These are phyloP conservation scores for Aspergillus carbonarius DNA, from an alignment of 2,329 filamentous ascomycete genomes.

Conservation along the genomic window DNA sequence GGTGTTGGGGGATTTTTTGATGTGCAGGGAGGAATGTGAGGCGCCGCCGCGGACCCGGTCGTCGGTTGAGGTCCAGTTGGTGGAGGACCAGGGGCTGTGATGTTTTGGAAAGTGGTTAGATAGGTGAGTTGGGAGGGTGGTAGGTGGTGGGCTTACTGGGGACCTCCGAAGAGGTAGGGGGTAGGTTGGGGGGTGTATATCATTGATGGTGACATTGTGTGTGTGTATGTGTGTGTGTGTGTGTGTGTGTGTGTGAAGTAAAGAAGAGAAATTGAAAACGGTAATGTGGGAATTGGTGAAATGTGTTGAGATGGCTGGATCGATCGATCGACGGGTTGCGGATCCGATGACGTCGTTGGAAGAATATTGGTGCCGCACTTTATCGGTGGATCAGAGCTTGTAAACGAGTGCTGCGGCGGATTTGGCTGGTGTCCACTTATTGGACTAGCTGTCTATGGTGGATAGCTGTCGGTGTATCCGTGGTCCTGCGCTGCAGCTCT, in stretches of 20 bases:
- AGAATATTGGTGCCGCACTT: neutral
- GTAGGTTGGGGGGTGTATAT: neutral
- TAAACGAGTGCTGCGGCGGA: too few relatives aligned
- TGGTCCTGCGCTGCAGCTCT: neutral
- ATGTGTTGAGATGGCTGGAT: neutral
- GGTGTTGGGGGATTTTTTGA: constrained; percentile 32
- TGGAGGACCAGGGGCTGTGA: constrained; percentile 13
- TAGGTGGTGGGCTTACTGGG: constrained; percentile 1
- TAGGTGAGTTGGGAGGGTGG: too few relatives aligned
- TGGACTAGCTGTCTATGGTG: too few relatives aligned
- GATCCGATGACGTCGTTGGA: neutral
- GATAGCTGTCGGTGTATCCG: neutral
- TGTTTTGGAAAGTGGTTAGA: neutral
- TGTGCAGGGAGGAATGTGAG: constrained; percentile 56
- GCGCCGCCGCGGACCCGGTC: constrained; percentile 75
- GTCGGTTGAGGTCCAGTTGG: constrained; percentile 68
- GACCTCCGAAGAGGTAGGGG: constrained; percentile 16
- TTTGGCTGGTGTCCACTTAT: too few relatives aligned
- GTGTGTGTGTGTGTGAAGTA: neutral
- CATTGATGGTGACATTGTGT: neutral
- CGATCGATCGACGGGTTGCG: constrained; percentile 4
- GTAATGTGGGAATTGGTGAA: neutral
- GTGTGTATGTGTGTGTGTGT: neutral
- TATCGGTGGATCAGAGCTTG: neutral
- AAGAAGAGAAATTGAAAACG: neutral